Evolutionary conservation across 2,329 filamentous ascomycete genomes (phyloP), one percentile per base, ranked within the genome.

Genomic region (Apiospora arundinis): DNA sequence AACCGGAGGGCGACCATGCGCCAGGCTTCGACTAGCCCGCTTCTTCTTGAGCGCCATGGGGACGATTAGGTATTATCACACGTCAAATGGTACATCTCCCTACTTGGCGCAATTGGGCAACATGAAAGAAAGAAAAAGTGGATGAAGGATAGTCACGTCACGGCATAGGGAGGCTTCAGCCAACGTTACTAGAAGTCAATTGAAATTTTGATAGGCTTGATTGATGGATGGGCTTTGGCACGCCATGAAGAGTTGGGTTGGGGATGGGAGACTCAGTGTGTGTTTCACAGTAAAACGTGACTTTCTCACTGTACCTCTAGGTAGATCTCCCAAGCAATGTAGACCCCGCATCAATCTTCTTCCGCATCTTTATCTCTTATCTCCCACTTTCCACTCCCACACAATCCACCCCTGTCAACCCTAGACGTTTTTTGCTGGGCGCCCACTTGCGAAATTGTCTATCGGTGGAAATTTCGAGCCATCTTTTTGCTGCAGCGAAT

Each of bases 1-100:
- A 1, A 84, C 86, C 12, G 90, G 90, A 3, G 89, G 88, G n/a
- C 90, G 86, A 18, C 90, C 87, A 28, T 83, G 83, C 44, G 85
- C 80, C 48, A 89, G 76, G 49, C 82, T 87, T 75, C 86, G 88
- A 5, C 80, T 73, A 67, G 78, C 77, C 70, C 82, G 82, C 69
- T 83, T 86, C 78, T 85, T 89, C 67, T 80, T 83, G 14, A 78
- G 75, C 71, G 82, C 83, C 87, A 90, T 90, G 42, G 25, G 28
- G 32, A 40, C 21, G 56, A 63, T 70, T 75, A 70, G 5, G 70
- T 48, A 28, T 21, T 11, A 23, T 9, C 56, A 68, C 46, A 60
- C 23, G 23, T 28, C 37, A 49, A 32, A 11, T 25, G 32, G 46
- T 48, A 28, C 45, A 48, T 68, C 45, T 68, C 66, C n/a, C 56